Conservation (phyloP, 129 eudicot genomes). For the Glebionis coronaria region DNA sequence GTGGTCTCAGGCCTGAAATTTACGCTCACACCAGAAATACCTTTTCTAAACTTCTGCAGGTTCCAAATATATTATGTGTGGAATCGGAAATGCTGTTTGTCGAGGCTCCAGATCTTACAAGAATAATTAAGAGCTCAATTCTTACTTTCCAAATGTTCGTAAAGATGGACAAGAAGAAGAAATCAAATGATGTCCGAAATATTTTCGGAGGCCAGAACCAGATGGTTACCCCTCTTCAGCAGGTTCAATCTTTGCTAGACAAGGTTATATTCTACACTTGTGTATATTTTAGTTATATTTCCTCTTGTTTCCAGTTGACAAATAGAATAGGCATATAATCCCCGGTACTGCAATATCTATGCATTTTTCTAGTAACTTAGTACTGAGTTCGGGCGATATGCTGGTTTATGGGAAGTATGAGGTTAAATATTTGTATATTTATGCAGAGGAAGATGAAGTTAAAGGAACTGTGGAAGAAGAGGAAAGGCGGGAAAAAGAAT, state of each 20-base stretch:
- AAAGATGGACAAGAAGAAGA: constrained; percentile 86
- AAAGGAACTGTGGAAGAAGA: constrained; percentile 74
- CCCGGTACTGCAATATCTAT: too few relatives aligned
- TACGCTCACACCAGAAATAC: constrained; percentile 68
- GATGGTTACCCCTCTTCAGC: constrained; percentile 74
- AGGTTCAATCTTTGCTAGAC: constrained; percentile 68
- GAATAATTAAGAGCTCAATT: constrained; percentile 65
- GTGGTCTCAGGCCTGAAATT: constrained; percentile 64
- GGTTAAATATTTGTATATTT: not conserved
- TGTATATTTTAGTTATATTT: not conserved
- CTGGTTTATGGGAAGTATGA: too few relatives aligned
- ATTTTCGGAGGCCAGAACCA: constrained; percentile 77
- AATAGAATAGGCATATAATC: too few relatives aligned
- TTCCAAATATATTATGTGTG: constrained; percentile 80
- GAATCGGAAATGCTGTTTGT: constrained; percentile 47
- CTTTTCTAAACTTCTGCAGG: constrained; percentile 78
- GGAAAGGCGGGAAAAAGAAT: constrained; percentile 75
- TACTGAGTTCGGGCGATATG: too few relatives aligned
- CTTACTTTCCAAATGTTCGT: constrained; percentile 65
- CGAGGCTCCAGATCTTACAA: constrained; percentile 61
- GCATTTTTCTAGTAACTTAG: not conserved
- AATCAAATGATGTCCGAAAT: constrained; percentile 51
- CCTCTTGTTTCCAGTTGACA: not conserved
- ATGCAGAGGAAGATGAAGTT: constrained; percentile 73
- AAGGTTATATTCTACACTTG: constrained; percentile 36